Conservation (phyloP, 805 yeast genomes). For the Metschnikowia shivogae region DNA sequence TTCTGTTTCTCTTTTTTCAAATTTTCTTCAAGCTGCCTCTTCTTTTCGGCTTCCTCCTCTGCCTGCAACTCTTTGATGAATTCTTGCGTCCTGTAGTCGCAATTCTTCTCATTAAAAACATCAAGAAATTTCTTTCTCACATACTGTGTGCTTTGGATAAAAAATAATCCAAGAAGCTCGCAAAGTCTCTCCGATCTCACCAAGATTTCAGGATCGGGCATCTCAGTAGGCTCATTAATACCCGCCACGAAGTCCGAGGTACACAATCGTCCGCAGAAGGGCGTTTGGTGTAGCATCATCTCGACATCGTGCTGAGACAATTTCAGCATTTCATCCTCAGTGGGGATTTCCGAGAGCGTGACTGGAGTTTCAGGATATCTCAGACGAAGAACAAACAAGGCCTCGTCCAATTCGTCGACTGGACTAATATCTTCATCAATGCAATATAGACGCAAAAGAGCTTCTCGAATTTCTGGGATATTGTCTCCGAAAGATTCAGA, state of each 20-base stretch:
- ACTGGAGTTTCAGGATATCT: background rate
- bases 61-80: slow-evolving; percentile 67
- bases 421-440: background rate
- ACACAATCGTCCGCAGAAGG: background rate
- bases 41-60: slow-evolving; percentile 61
- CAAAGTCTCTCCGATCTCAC: slow-evolving; percentile 40
- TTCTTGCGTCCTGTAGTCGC: slow-evolving; percentile 64
- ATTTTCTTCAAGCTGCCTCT: slow-evolving; percentile 61
- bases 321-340: too few species aligned
- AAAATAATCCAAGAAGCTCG: slow-evolving; percentile 77
- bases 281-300: background rate
- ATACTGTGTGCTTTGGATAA: slow-evolving; percentile 72
- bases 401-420: background rate
- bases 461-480: background rate
- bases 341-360: background rate
- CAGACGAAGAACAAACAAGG: background rate
- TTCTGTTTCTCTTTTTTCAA: slow-evolving; percentile 64
- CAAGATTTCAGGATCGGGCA: background rate
- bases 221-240: background rate
- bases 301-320: too few species aligned
- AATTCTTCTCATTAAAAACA: slow-evolving; percentile 75
- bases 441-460: slow-evolving; percentile 1
- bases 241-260: too few species aligned
- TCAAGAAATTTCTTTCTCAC: slow-evolving; percentile 68
- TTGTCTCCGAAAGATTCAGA: background rate